Evolutionary conservation across 345 rosid genomes (phyloP).

Genomic region (Linum usitatissimum): DNA sequence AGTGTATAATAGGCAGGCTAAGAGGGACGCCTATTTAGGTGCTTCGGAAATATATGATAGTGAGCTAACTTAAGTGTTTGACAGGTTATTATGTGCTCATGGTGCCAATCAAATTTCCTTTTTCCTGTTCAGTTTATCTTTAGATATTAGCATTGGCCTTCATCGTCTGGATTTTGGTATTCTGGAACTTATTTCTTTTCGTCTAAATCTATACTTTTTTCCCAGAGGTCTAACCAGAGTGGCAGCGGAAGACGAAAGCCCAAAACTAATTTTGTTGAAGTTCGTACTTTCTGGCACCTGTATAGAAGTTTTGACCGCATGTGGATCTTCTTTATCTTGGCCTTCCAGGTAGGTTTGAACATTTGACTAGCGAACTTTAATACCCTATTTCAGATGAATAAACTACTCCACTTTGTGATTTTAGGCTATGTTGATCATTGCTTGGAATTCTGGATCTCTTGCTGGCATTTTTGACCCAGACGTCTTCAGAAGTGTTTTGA

Average conservation of each 20-base stretch:
- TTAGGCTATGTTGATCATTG: slow-evolving; percentile 90
- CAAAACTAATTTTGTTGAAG: slow-evolving; percentile 97
- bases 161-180: not conserved
- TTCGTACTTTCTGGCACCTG: slow-evolving; percentile 89
- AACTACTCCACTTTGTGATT: slow-evolving; percentile 15
- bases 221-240: slow-evolving; percentile 46
- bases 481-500: slow-evolving; percentile 53
- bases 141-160: too few species aligned
- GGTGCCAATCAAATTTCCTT: too few species aligned
- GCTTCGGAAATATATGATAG: too few species aligned
- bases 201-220: not conserved
- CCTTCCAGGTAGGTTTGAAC: slow-evolving; percentile 56
- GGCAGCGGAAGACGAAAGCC: slow-evolving; percentile 50
- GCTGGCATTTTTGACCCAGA: slow-evolving; percentile 48
- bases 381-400: slow-evolving; percentile 7
- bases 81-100: too few species aligned
- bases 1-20: too few species aligned
- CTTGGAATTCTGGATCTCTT: slow-evolving; percentile 69
- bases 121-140: too few species aligned
- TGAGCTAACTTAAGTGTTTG: too few species aligned
- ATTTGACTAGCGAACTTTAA: slow-evolving; percentile 10
- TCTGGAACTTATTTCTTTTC: not conserved
- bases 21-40: too few species aligned
- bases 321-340: slow-evolving; percentile 90
- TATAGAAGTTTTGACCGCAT: slow-evolving; percentile 91